A percentile compares a stretch with the other conserved stretches of the same genome.
Evolutionary conservation across 257 asterid species (phyloP).

Genomic region (Verbena officinalis): DNA sequence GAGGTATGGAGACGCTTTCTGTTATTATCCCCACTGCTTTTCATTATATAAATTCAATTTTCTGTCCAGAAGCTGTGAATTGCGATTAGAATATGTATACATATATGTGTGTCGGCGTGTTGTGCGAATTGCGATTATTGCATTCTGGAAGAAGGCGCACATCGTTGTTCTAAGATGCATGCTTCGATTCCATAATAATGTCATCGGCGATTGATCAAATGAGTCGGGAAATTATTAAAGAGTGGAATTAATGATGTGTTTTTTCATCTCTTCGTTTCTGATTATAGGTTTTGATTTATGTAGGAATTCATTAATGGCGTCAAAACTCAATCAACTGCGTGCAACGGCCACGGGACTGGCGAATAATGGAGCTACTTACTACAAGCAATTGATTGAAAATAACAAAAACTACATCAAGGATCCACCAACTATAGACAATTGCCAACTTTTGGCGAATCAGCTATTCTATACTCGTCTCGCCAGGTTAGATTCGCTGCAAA

Average conservation of each 20-base stretch:
- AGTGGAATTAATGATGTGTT: too few species aligned
- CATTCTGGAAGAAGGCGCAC: background rate
- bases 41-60: background rate
- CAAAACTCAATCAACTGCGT: slow-evolving; percentile 20
- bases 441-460: slow-evolving; percentile 25
- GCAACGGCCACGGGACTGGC: background rate
- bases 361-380: slow-evolving; percentile 13
- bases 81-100: background rate
- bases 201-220: background rate
- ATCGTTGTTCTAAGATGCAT: background rate
- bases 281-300: background rate
- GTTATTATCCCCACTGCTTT: background rate
- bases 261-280: background rate
- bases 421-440: slow-evolving; percentile 20
- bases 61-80: background rate
- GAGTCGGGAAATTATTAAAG: background rate
- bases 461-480: slow-evolving; percentile 26
- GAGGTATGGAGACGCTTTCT: background rate
- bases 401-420: slow-evolving; percentile 20
- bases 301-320: slow-evolving; percentile 20
- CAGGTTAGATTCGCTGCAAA: slow-evolving; percentile 8
- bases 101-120: too few species aligned
- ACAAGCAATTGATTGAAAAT: slow-evolving; percentile 28
- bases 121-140: background rate
- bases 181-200: background rate